Evolutionary conservation across 208 protist species (phyloP), one percentile per base, ranked within the genome.

Genomic region (Wallacemonas collosoma): DNA sequence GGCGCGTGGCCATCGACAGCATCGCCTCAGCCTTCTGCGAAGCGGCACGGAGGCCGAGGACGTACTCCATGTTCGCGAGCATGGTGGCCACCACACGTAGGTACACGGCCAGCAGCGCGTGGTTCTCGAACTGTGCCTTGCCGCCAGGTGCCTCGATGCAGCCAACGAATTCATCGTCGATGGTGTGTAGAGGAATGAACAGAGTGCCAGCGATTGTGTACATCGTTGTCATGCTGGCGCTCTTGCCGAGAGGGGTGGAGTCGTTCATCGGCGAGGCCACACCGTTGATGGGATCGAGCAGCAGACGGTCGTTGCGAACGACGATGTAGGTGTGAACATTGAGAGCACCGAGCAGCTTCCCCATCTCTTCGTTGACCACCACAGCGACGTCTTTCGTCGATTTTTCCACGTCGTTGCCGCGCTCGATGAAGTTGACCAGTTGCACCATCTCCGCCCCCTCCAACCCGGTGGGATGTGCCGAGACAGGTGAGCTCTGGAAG

Each of bases 1-100:
- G 79, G 40, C 86, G 86, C 39, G 89, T 91, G 61, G 86, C 90
- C 90, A 95, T 95, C 41, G 61, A 75, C 63, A 94, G 76, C 89
- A 94, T 94, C 61, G 87, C 89, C 57, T 92, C 87, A 2, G 83
- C 80, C 77, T 91, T 89, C 41, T 90, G 79, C 39, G 76, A 79
- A 36, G 80, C 85, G 35, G 73, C 45, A n/a, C 63, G 51, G 45
- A 80, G 57, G 53, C 44, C 36, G 6, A 39, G 35, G 6, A 61
- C 43, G 38, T 64, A 61, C 26, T 80, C 70, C 35, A 72, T 51
- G 63, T 82, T 82, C 48, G 63, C 73, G 1, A 79, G 44, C 2
- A 70, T 35, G 9, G 79, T 74, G 7, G 75, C 79, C 14, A 76
- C 66, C 36, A 72, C 53, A 4, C 75, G 71, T n/a, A 94, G 73